Base-by-base conservation (phyloP, 768 basidiomycete species). In the Dentipellis sp. region DNA sequence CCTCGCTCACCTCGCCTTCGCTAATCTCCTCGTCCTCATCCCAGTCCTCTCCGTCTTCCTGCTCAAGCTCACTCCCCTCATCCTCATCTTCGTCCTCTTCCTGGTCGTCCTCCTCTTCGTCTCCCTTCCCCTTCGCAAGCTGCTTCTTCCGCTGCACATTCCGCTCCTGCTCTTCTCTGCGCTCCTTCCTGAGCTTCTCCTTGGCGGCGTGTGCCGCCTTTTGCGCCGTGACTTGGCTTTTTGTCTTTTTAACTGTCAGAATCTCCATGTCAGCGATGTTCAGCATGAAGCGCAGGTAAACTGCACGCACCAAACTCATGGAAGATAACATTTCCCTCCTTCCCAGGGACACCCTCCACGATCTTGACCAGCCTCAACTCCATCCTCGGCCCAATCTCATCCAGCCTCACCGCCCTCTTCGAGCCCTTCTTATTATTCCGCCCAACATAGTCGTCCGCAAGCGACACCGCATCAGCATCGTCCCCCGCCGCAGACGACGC, bases 301-400 rank as follows among this genome's bases (percentile, higher is more conserved):
- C 52, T 54, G 34, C 9, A 50, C 89, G 63, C 63, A 93, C 95
- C 88, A 64, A 97, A 89, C 71, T 91, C 86, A 67, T 99, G 97
- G 74, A 88, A 97, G 40, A 99, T 86, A 1, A 97, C 91, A 60
- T 80, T 82, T 6, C 97, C 92, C 69, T 95, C 92, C 63, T 86
- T 94, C 12, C 94, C 97, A 4, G 94, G 94, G 16, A 90, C 75
- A 21, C 97, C 95, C 68, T 97, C 95, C 16, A 85, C 82, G 56
- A 99, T 93, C 75, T 99, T 99, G 63, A 97, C 82, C 62, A 99
- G 72, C 60, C 81, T 79, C 62, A 98, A 72, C 70, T 99, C 97
- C 84, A 99, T 86, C 66, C 97, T 77, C 40, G 97, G 97, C 1
- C 97, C 97, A 46, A 97, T 82, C 71, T 99, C 97, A 54, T 95